Evolutionary conservation across 305 asterid species (phyloP).

Genomic region (Fraxinus velutina): DNA sequence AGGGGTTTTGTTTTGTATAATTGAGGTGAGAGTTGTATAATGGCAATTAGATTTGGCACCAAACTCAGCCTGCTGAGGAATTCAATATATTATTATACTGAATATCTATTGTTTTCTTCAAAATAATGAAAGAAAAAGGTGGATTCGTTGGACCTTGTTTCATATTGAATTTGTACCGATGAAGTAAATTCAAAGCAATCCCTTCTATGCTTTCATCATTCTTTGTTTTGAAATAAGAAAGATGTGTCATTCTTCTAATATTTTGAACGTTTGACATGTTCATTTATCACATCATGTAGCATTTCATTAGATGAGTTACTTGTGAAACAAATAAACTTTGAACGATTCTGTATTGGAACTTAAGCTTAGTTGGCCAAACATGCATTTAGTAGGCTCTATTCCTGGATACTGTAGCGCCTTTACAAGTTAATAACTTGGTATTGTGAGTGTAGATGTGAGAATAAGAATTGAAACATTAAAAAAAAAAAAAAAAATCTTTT

Average conservation of each 20-base stretch:
- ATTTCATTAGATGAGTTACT: not conserved
- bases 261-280: not conserved
- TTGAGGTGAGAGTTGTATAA: slow-evolving; percentile 17
- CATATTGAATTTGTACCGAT: not conserved
- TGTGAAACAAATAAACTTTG: not conserved
- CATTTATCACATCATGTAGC: not conserved
- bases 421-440: not conserved
- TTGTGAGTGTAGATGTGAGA: not conserved
- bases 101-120: not conserved
- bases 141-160: not conserved
- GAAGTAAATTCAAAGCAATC: not conserved
- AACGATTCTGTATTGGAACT: not conserved
- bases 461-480: not conserved
- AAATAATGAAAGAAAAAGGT: not conserved
- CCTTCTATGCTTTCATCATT: not conserved
- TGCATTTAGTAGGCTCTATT: not conserved
- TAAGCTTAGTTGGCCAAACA: not conserved
- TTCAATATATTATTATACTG: slow-evolving; percentile 3
- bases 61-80: not conserved
- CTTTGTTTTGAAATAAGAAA: not conserved
- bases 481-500: not conserved
- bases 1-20: slow-evolving; percentile 30
- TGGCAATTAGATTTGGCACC: slow-evolving; percentile 14
- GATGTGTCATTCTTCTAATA: not conserved
- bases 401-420: not conserved